phyloP scores from a whole-genome alignment of 169 alveolate genomes.

The Babesia sp. region DNA sequence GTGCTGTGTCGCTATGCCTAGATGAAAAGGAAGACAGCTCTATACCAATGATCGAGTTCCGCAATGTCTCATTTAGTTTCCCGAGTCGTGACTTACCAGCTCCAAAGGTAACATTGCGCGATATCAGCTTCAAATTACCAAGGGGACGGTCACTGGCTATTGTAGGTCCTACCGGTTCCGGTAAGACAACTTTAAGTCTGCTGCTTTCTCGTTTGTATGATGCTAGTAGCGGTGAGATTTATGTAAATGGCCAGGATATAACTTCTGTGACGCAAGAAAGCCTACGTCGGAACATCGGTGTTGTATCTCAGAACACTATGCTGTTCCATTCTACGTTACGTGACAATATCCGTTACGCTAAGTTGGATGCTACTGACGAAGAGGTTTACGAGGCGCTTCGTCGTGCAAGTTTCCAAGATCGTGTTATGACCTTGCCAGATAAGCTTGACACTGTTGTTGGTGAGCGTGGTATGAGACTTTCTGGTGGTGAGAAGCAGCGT shows the following conservation, averaged over 20 bases:
- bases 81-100: not conserved
- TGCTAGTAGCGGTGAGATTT: slow-evolving; percentile 64
- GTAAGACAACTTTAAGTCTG: slow-evolving; percentile 75
- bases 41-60: slow-evolving; percentile 51
- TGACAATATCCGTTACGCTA: slow-evolving; percentile 89
- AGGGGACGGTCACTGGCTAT: slow-evolving; percentile 71
- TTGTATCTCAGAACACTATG: slow-evolving; percentile 88
- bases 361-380: slow-evolving; percentile 79
- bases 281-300: slow-evolving; percentile 68
- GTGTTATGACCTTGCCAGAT: slow-evolving; percentile 82
- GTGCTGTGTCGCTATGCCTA: not conserved
- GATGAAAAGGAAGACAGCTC: not conserved
- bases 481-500: slow-evolving; percentile 98
- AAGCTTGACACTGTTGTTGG: slow-evolving; percentile 92
- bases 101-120: slow-evolving; percentile 2
- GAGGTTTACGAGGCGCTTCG: slow-evolving; percentile 81
- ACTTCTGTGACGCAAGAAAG: slow-evolving; percentile 63
- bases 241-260: slow-evolving; percentile 64
- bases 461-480: slow-evolving; percentile 93
- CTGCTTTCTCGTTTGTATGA: slow-evolving; percentile 76
- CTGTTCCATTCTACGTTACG: slow-evolving; percentile 86
- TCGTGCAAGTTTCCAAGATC: slow-evolving; percentile 85
- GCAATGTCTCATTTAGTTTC: slow-evolving; percentile 43
- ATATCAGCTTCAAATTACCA: slow-evolving; percentile 49
- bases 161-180: slow-evolving; percentile 79